Conservation (phyloP, 192 early-diverging fungal genomes). For the Coemansia sp. region DNA sequence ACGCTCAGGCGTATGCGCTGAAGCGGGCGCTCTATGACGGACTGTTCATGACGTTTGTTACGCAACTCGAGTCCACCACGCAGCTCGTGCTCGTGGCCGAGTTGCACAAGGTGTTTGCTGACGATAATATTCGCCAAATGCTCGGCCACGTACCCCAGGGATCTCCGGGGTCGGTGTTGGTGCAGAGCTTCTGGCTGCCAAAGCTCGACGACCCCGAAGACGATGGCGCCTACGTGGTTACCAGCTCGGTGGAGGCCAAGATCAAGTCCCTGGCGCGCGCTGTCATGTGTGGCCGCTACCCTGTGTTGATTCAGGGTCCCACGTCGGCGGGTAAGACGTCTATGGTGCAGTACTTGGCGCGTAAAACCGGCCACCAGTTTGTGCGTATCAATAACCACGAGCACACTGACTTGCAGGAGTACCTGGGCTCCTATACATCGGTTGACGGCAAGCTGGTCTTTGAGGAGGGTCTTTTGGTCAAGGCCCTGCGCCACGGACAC, state of each 20-base stretch:
- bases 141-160: constrained; percentile 24
- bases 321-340: constrained; percentile 97
- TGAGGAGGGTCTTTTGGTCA: constrained; percentile 92
- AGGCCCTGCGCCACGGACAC: constrained; percentile 89
- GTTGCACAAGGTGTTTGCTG: constrained; percentile 31
- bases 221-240: constrained; percentile 71
- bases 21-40: constrained; percentile 89
- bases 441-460: constrained; percentile 87
- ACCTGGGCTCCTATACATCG: constrained; percentile 89
- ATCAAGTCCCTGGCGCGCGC: constrained; percentile 87
- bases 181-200: constrained; percentile 87
- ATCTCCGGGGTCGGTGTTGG: constrained; percentile 59
- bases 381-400: constrained; percentile 99
- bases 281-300: constrained; percentile 85
- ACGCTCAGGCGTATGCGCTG: constrained; percentile 72
- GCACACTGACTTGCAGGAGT: constrained; percentile 98
- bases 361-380: constrained; percentile 85
- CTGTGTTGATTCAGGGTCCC: constrained; percentile 97
- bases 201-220: constrained; percentile 36
- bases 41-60: constrained; percentile 92
- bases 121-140: constrained; percentile 30
- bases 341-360: constrained; percentile 96
- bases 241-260: constrained; percentile 81
- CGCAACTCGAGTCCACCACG: constrained; percentile 75
- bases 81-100: constrained; percentile 45